Base-by-base conservation (phyloP, 495 filamentous ascomycete genomes). In the Hypoxylon rickii region DNA sequence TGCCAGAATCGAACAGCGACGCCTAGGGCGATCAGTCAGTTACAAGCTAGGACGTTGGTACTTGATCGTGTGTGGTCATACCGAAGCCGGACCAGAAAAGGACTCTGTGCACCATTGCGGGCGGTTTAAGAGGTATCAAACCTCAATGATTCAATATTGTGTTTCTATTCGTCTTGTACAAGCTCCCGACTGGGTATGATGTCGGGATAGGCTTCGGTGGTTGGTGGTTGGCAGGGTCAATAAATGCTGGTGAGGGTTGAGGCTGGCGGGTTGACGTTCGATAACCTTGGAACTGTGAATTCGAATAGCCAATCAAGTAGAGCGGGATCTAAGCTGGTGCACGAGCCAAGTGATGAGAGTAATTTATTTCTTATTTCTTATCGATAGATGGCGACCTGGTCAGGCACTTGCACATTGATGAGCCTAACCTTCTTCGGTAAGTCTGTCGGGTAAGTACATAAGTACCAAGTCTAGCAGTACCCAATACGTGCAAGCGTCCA, bases 81-180 rank as follows among this genome's bases (percentile, higher is more conserved):
- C 94, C 94, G 85, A 97, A 96, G 83, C 89, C 88, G 66, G 84
- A 83, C 94, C 94, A 98, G 84, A 97, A 96, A 73, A 96, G 74
- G 73, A 96, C 82, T 78, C 91, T 90, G 80, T 64, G 61, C 46
- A 83, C 78, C 79, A 83, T 82, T 70, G 66, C 74, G 60, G 33
- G 44, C 29, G 24, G 16, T 61, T 40, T 48, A 36, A 57, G 48
- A 4, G 39, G n/a, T n/a, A n/a, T n/a, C n/a, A n/a, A n/a, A n/a
- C n/a, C n/a, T n/a, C n/a, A n/a, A n/a, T n/a, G n/a, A n/a, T n/a
- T n/a, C n/a, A n/a, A n/a, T n/a, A n/a, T n/a, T n/a, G n/a, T n/a
- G n/a, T n/a, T 46, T 21, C 17, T 2, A 8, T 51, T 51, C 41
- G 46, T 51, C 47, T 36, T 11, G 15, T 44, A 29, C 11, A 56